Evolutionary conservation across 2,329 filamentous ascomycete species (phyloP).

Genomic region (Calonectria leucothoes): DNA sequence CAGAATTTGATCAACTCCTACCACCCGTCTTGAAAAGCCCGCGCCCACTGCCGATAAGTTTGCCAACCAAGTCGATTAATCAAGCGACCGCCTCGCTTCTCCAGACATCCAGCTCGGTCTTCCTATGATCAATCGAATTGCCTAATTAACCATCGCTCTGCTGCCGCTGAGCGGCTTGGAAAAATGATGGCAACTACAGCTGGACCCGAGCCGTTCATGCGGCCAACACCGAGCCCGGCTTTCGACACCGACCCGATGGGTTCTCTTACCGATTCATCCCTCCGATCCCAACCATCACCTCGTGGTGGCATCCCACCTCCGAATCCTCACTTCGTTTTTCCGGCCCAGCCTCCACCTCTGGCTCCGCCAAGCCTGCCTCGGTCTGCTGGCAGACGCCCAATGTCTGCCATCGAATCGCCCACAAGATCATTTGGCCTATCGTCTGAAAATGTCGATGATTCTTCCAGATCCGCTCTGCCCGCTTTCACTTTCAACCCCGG

Average conservation of each 20-base stretch:
- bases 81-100: slow-evolving; percentile 21
- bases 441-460: slow-evolving; percentile 43
- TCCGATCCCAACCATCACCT: slow-evolving; percentile 23
- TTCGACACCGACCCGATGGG: slow-evolving; percentile 40
- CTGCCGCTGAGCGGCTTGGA: slow-evolving; percentile 62
- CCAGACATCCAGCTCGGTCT: slow-evolving; percentile 16
- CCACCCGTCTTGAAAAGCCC: neutral
- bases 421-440: slow-evolving; percentile 45
- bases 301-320: slow-evolving; percentile 56
- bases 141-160: slow-evolving; percentile 55
- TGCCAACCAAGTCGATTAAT: slow-evolving; percentile 20
- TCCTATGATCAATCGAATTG: slow-evolving; percentile 54
- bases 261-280: slow-evolving; percentile 28
- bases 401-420: slow-evolving; percentile 63
- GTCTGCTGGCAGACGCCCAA: slow-evolving; percentile 61
- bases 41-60: slow-evolving; percentile 17
- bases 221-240: slow-evolving; percentile 39
- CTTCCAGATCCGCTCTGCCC: slow-evolving; percentile 55
- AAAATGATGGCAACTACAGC: slow-evolving; percentile 56
- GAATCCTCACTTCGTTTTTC: slow-evolving; percentile 76
- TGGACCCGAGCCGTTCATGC: slow-evolving; percentile 50
- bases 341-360: slow-evolving; percentile 57
- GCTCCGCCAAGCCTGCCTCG: slow-evolving; percentile 61
- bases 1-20: slow-evolving; percentile 24
- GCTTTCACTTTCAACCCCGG: slow-evolving; percentile 69